These are phyloP conservation scores for Incumbomyces delicatus DNA, from an alignment of 2,329 filamentous ascomycete genomes.

Conservation along the genomic window DNA sequence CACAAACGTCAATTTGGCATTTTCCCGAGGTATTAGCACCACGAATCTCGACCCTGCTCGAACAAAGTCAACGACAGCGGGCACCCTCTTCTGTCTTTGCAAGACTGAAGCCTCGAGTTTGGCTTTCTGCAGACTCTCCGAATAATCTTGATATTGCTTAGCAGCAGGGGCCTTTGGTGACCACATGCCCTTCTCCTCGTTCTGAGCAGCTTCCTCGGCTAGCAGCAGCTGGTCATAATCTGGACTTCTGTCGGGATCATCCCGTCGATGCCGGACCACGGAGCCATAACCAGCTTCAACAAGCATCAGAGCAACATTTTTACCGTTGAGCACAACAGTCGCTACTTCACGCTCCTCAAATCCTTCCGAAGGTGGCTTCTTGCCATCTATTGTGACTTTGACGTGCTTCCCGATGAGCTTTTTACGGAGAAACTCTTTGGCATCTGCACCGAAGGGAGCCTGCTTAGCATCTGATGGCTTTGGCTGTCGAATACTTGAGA, in stretches of 20 bases:
- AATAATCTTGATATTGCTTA: constrained; percentile 79
- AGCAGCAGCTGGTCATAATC: constrained; percentile 64
- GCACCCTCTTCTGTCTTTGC: constrained; percentile 82
- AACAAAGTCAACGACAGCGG: constrained; percentile 91
- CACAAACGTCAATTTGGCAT: constrained; percentile 88
- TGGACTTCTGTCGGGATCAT: constrained; percentile 85
- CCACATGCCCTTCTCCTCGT: constrained; percentile 91
- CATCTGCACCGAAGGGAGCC: constrained; percentile 78
- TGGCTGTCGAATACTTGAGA: constrained; percentile 91
- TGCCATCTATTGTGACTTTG: constrained; percentile 77
- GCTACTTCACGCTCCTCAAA: constrained; percentile 94
- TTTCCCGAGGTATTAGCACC: constrained; percentile 80
- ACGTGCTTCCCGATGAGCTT: constrained; percentile 94
- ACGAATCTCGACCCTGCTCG: constrained; percentile 95
- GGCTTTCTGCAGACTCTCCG: constrained; percentile 85
- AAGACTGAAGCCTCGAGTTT: constrained; percentile 85
- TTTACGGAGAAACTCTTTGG: constrained; percentile 92
- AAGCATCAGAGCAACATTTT: constrained; percentile 73
- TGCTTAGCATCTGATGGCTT: constrained; percentile 79
- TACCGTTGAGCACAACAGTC: constrained; percentile 71
- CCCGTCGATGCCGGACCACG: constrained; percentile 87
- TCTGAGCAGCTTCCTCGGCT: constrained; percentile 55
- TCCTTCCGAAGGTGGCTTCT: constrained; percentile 77
- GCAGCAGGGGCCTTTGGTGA: constrained; percentile 75
- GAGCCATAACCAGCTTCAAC: constrained; percentile 92